Evolutionary conservation across 768 basidiomycete genomes (phyloP).

Genomic region (Boletellus sp.): DNA sequence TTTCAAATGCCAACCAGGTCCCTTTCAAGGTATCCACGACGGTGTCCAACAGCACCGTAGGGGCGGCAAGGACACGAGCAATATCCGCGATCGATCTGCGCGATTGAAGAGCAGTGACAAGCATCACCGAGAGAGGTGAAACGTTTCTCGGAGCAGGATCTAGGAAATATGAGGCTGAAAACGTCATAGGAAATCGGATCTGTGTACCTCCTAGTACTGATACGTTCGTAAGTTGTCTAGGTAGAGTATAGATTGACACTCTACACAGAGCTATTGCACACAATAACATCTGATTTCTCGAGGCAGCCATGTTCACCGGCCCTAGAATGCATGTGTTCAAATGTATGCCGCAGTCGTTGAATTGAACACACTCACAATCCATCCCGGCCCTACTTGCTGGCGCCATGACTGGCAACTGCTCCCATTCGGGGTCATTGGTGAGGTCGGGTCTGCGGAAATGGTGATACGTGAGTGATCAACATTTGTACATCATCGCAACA

Average conservation of each 20-base stretch:
- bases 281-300: slow-evolving; percentile 57
- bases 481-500: neutral
- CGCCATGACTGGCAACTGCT: slow-evolving; percentile 43
- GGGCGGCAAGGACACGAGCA: slow-evolving; percentile 48
- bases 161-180: slow-evolving; percentile 22
- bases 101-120: slow-evolving; percentile 45
- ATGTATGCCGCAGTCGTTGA: neutral
- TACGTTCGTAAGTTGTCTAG: slow-evolving; percentile 27
- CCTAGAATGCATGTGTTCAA: slow-evolving; percentile 37
- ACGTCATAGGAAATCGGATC: neutral
- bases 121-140: slow-evolving; percentile 19
- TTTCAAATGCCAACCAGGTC: slow-evolving; percentile 45
- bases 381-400: slow-evolving; percentile 40
- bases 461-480: neutral
- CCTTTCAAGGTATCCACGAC: slow-evolving; percentile 46
- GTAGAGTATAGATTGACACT: slow-evolving; percentile 44
- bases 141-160: slow-evolving; percentile 27
- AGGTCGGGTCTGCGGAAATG: slow-evolving; percentile 46
- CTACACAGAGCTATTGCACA: slow-evolving; percentile 49
- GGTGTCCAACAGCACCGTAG: slow-evolving; percentile 39
- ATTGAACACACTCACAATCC: slow-evolving; percentile 42
- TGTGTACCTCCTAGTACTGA: slow-evolving; percentile 18
- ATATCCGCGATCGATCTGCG: slow-evolving; percentile 57
- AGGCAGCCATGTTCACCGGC: slow-evolving; percentile 50
- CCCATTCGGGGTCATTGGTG: slow-evolving; percentile 48